Evolutionary conservation across 2,329 filamentous ascomycete genomes (phyloP).

Genomic region (Colletotrichum tropicicola): DNA sequence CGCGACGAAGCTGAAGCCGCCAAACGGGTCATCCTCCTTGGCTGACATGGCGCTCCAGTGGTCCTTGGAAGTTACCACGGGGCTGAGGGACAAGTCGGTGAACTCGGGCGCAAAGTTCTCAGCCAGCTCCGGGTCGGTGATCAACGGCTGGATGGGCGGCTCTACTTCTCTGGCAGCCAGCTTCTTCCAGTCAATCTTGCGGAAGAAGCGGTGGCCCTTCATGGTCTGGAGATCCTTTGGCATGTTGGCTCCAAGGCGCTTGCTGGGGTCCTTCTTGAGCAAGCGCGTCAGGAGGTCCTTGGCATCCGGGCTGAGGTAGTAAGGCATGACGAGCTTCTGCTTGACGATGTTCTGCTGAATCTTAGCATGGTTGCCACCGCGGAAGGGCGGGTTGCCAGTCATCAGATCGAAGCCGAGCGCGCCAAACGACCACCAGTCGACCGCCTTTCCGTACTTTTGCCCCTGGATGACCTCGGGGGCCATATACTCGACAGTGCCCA

Average conservation of each 20-base stretch:
- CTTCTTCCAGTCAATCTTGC: constrained; percentile 93
- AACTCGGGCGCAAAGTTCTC: constrained; percentile 98
- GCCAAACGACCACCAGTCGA: constrained; percentile 99
- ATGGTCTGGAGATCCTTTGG: constrained; percentile 86
- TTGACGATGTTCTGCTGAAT: constrained; percentile 96
- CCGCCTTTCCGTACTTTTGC: constrained; percentile 89
- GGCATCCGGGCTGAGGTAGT: constrained; percentile 89
- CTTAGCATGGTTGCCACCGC: constrained; percentile 90
- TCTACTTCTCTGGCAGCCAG: constrained; percentile 84
- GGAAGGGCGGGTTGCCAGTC: constrained; percentile 91
- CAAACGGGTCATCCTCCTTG: constrained; percentile 60
- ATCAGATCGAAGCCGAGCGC: constrained; percentile 92
- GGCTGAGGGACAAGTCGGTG: constrained; percentile 84
- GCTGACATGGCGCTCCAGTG: constrained; percentile 46
- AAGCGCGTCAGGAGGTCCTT: constrained; percentile 93
- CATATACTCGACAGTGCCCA: constrained; percentile 99
- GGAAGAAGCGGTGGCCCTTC: constrained; percentile 95
- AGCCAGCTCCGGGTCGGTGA: constrained; percentile 93
- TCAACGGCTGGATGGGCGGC: constrained; percentile 90
- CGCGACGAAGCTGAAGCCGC: constrained; percentile 72
- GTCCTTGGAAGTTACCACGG: constrained; percentile 62
- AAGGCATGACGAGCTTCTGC: constrained; percentile 88
- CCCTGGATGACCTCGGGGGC: constrained; percentile 93
- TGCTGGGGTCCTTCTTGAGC: constrained; percentile 89
- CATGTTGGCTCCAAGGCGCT: constrained; percentile 89